Evolutionary conservation across 2,329 filamentous ascomycete genomes (phyloP), one percentile per base, ranked within the genome.

Genomic region (Aspergillus nomiae): DNA sequence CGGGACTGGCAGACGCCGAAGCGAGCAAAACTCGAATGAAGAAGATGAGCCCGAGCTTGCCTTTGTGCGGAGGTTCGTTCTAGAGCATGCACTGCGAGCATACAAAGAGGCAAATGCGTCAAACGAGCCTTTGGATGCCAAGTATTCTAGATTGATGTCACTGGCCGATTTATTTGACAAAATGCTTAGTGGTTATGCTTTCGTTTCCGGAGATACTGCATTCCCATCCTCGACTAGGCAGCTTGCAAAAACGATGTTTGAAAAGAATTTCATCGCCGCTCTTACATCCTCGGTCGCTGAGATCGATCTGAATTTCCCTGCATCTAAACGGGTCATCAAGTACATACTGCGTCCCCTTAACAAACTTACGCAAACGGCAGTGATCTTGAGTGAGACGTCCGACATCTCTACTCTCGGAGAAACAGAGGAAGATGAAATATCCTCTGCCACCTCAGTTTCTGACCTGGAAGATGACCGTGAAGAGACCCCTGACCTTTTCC

Each of bases 401-500:
- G 88, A 95, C 60, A 86, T 95, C 43, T 89, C 84, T 0, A 82
- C 86, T 10, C 85, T 89, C 12, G 86, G 89, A 6, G 89, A 89
- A 54, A 88, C 88, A 24, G 89, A 92, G 30, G 94, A 96, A 55
- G 94, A 97, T 66, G 94, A 97, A 53, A 91, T 97, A 53, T 89
- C 89, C 2, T 95, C 92, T 12, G 88, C 91, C 3, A 96, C 93
- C 5, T 97, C 94, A 0, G 87, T 96, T 28, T 97, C 94, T 12
- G 94, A 97, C 66, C 83, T 93, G 57, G 91, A 94, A 46, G 91
- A 94, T 65, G 90, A 92, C 61, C 89, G 93, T 51, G 93, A 97
- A 77, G 95, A 98, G 76, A 99, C 96, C 6, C 95, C 96, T 34
- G 95, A 99, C 79, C 85, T 99, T 24, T 98, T 97, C 81, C 91